A percentile compares a stretch with the other conserved stretches of the same genome.
Conservation (phyloP, 2,329 filamentous ascomycete species). For the Claviceps pazoutovae region DNA sequence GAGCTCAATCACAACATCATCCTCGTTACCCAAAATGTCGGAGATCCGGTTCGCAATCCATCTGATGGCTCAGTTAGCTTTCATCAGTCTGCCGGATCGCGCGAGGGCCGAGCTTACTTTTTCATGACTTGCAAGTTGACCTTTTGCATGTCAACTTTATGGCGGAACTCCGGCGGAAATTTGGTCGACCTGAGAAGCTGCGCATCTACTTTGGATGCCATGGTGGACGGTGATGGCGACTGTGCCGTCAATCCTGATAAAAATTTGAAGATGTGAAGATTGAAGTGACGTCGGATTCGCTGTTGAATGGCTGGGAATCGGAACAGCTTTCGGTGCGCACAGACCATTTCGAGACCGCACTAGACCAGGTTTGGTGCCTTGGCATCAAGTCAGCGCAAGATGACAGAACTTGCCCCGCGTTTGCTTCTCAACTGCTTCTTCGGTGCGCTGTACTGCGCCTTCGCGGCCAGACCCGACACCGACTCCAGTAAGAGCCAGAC, state of each 20-base stretch:
- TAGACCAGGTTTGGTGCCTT: no score
- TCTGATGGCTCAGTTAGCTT: conserved; percentile 32
- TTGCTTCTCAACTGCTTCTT: not conserved
- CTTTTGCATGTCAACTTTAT: conserved; percentile 94
- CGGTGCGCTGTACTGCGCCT: not conserved
- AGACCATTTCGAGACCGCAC: not conserved
- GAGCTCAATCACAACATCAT: conserved; percentile 90
- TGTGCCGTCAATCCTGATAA: not conserved
- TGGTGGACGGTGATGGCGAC: conserved; percentile 23
- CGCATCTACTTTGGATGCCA: conserved; percentile 76
- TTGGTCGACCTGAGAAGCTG: conserved; percentile 85
- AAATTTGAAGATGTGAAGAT: not conserved
- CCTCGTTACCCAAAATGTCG: conserved; percentile 78
- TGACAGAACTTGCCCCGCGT: not conserved
- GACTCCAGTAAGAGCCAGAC: not conserved
- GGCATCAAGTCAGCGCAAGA: no score
- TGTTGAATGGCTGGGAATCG: conserved; percentile 3
- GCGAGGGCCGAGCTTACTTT: conserved; percentile 45
- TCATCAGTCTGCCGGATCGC: not conserved
- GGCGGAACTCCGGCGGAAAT: conserved; percentile 83
- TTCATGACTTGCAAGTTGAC: conserved; percentile 97
- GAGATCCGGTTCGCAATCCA: conserved; percentile 88
- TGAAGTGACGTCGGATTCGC: conserved; percentile 7
- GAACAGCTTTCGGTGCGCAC: conserved; percentile 1
- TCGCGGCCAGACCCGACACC: not conserved